phyloP scores from a whole-genome alignment of 768 basidiomycete genomes.

The Clathrus columnatus region DNA sequence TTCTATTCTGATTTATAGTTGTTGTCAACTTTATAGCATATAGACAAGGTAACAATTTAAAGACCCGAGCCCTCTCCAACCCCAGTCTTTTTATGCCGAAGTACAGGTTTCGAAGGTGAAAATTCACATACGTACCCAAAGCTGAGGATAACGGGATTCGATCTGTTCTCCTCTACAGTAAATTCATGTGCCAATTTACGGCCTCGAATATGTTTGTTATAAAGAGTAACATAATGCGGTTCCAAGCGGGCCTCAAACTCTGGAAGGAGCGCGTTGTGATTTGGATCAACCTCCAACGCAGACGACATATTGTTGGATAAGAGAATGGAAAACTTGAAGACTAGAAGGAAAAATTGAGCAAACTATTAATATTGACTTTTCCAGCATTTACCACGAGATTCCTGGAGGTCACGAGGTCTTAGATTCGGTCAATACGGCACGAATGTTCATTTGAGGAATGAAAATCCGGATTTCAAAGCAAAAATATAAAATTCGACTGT shows the following conservation, averaged over 20 bases:
- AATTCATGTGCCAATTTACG: slow-evolving; percentile 8
- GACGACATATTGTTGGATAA: background rate
- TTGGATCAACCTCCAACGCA: slow-evolving; percentile 3
- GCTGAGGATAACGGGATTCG: slow-evolving; percentile 5
- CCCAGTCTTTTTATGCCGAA: too few species aligned
- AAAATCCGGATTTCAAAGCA: too few species aligned
- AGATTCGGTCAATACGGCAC: background rate
- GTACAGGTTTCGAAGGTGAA: too few species aligned
- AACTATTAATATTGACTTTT: too few species aligned
- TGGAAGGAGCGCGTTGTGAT: slow-evolving; percentile 7
- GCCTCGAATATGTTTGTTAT: slow-evolving; percentile 10
- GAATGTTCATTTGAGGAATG: too few species aligned
- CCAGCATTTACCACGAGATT: background rate
- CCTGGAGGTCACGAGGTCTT: background rate
- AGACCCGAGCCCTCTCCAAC: too few species aligned
- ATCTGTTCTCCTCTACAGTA: background rate
- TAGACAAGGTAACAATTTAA: too few species aligned
- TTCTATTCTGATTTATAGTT: too few species aligned
- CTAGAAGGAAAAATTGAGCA: too few species aligned
- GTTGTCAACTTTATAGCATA: too few species aligned
- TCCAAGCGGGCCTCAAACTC: slow-evolving; percentile 5
- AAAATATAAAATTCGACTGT: too few species aligned
- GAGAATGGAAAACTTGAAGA: background rate
- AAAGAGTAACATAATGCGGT: slow-evolving; percentile 7
- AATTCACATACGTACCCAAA: slow-evolving; percentile 4